These are phyloP conservation scores for Fusarium incarnatum DNA, from an alignment of 2,329 filamentous ascomycete genomes.

Conservation along the genomic window DNA sequence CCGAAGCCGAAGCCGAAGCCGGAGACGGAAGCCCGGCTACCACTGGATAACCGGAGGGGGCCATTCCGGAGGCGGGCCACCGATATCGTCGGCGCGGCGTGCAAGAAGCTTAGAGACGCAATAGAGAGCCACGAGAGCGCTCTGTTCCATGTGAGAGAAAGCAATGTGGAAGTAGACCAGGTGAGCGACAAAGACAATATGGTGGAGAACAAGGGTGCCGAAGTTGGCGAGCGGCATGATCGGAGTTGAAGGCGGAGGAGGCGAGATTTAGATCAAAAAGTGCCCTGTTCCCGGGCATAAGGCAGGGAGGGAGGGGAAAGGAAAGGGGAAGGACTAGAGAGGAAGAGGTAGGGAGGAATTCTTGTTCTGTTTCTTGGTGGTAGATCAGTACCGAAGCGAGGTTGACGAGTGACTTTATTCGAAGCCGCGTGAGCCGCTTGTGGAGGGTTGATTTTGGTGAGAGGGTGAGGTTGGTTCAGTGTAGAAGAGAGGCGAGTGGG, in stretches of 20 bases:
- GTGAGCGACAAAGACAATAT: conserved; percentile 66
- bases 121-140: conserved; percentile 60
- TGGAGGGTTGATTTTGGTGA: conserved; percentile 24
- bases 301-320: not conserved
- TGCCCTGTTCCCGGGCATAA: conserved; percentile 15
- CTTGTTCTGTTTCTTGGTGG: conserved; percentile 6
- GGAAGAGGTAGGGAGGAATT: not conserved
- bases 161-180: conserved; percentile 65
- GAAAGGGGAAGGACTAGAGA: not conserved
- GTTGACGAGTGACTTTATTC: conserved; percentile 3
- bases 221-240: conserved; percentile 64
- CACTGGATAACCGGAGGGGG: conserved; percentile 49
- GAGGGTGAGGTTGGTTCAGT: conserved; percentile 9
- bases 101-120: conserved; percentile 61
- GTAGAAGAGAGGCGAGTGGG: not conserved
- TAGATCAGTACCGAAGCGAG: conserved; percentile 16
- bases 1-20: conserved; percentile 1
- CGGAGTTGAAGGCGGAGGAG: not conserved
- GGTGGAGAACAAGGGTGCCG: conserved; percentile 62
- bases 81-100: conserved; percentile 61
- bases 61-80: conserved; percentile 54
- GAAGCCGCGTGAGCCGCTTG: conserved; percentile 32
- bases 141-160: conserved; percentile 61
- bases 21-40: conserved; percentile 38
- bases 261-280: conserved; percentile 6